phyloP scores from a whole-genome alignment of 495 filamentous ascomycete species.

The Mytilinidion resinicola region DNA sequence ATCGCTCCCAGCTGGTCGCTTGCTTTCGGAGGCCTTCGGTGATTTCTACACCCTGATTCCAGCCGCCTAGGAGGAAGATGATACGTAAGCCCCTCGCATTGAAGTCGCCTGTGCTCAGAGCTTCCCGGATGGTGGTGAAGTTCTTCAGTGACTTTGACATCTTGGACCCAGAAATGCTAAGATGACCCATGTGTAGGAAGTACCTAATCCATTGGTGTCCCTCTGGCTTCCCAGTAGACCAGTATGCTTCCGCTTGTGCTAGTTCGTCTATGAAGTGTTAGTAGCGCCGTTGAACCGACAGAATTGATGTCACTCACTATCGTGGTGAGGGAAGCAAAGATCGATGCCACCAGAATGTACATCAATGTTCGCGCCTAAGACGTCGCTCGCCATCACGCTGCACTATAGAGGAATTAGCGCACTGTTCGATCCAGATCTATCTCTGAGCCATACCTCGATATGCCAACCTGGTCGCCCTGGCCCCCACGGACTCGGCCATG shows the following conservation, averaged over 20 bases:
- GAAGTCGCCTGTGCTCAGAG: constrained; percentile 66
- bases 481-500: constrained; percentile 83
- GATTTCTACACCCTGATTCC: constrained; percentile 90
- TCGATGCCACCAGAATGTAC: constrained; percentile 93
- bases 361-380: constrained; percentile 76
- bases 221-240: constrained; percentile 27
- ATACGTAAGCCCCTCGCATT: constrained; percentile 76
- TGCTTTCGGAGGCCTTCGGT: constrained; percentile 70
- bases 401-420: constrained; percentile 57
- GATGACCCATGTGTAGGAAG: constrained; percentile 93
- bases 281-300: no score
- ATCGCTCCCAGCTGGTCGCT: constrained; percentile 72
- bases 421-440: no score
- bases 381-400: constrained; percentile 88
- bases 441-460: constrained; percentile 31
- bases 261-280: constrained; percentile 41
- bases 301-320: constrained; percentile 32
- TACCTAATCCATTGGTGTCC: constrained; percentile 80
- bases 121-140: constrained; percentile 90
- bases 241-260: constrained; percentile 76
- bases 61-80: constrained; percentile 78
- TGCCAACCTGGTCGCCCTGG: constrained; percentile 90
- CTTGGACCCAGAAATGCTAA: constrained; percentile 83
- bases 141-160: constrained; percentile 97
- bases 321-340: constrained; percentile 91